Conservation (phyloP, 2,329 filamentous ascomycete genomes). For the Alternaria sp. region DNA sequence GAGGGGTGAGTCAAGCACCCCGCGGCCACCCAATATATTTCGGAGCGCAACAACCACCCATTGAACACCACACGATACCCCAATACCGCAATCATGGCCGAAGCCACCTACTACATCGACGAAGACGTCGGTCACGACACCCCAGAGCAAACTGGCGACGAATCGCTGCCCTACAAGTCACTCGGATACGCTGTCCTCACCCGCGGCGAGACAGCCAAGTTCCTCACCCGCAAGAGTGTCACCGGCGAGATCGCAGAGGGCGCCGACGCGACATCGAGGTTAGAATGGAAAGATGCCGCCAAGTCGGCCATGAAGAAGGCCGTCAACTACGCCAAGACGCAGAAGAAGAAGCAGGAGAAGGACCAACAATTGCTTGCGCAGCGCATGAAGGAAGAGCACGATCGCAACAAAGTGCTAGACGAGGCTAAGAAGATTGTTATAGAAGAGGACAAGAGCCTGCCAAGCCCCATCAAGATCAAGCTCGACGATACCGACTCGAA, state of each 20-base stretch:
- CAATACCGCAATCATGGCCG: constrained; percentile 46
- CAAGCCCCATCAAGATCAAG: constrained; percentile 75
- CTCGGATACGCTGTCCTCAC: constrained; percentile 79
- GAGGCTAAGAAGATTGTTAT: constrained; percentile 80
- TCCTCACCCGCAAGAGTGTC: constrained; percentile 67
- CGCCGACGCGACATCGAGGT: constrained; percentile 66
- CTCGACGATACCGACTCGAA: constrained; percentile 72
- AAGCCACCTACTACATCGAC: constrained; percentile 73
- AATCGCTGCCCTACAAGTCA: constrained; percentile 80
- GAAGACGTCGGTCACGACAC: constrained; percentile 79
- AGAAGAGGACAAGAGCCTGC: constrained; percentile 73
- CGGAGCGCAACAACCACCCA: constrained; percentile 22
- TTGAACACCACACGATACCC: constrained; percentile 20
- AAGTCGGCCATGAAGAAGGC: constrained; percentile 89
- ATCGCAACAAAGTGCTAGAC: constrained; percentile 74
- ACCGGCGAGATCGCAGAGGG: constrained; percentile 46
- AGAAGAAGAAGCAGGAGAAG: constrained; percentile 85
- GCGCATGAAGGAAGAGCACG: constrained; percentile 74
- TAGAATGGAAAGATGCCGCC: constrained; percentile 80
- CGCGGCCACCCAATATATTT: constrained; percentile 36
- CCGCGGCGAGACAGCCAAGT: constrained; percentile 67
- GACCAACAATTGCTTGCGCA: constrained; percentile 74
- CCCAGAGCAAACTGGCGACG: constrained; percentile 67
- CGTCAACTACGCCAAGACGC: constrained; percentile 72
- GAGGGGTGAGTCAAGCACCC: constrained; percentile 20